phyloP scores from a whole-genome alignment of 78 protist species.

The Creolimax fragrantissima region DNA sequence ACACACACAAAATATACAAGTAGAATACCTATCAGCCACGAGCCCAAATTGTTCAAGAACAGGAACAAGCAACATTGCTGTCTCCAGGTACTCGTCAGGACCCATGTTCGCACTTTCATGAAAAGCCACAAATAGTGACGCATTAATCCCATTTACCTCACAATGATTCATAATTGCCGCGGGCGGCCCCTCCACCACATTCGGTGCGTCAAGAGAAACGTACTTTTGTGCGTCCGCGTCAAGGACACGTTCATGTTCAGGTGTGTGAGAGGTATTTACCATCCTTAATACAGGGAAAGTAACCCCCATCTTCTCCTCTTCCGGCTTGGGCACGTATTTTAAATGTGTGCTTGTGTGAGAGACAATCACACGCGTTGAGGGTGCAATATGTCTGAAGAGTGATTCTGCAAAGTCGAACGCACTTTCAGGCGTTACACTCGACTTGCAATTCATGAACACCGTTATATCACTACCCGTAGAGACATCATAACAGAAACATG shows the following conservation, averaged over 20 bases:
- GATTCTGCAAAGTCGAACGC: not conserved
- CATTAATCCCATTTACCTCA: not conserved
- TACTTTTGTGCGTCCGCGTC: not conserved
- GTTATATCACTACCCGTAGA: not conserved
- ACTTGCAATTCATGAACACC: not conserved
- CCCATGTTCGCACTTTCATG: not conserved
- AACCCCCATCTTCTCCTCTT: not conserved
- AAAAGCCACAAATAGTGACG: not conserved
- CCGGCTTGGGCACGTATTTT: not conserved
- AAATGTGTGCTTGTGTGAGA: not conserved
- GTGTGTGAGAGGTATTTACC: not conserved
- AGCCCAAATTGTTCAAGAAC: not conserved
- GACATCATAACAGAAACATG: not conserved
- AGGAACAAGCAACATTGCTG: not conserved
- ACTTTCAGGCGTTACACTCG: not conserved
- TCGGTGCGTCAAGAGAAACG: not conserved
- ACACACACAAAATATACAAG: not conserved
- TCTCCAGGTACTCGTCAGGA: not conserved
- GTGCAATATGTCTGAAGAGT: not conserved
- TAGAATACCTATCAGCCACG: not conserved
- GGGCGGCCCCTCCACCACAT: not conserved
- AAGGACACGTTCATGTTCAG: not conserved
- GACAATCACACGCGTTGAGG: not conserved
- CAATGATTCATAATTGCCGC: not conserved
- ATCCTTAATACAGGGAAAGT: not conserved